phyloP scores from a whole-genome alignment of 208 protist species.

The Polymyxa betae region DNA sequence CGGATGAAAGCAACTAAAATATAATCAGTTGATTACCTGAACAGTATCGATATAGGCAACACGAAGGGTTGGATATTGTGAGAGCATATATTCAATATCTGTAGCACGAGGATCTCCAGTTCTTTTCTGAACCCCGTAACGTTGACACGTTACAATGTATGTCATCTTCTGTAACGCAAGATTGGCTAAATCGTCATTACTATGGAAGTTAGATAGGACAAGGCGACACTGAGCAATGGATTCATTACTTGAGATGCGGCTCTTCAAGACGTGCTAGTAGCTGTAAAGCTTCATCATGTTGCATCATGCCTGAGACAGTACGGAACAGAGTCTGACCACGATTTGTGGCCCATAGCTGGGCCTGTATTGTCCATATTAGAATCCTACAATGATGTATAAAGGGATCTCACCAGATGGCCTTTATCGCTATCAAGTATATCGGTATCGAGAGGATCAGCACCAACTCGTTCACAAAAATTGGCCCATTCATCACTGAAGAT shows the following conservation, averaged over 20 bases:
- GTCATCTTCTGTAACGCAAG: constrained; percentile 61
- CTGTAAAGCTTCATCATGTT: constrained; percentile 60
- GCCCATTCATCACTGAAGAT: constrained; percentile 61
- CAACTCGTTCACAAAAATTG: constrained; percentile 63
- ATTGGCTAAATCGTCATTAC: not conserved
- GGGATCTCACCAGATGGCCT: constrained; percentile 37
- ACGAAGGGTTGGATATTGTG: constrained; percentile 61
- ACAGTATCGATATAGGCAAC: constrained; percentile 66
- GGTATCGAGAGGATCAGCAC: constrained; percentile 36
- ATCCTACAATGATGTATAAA: not conserved
- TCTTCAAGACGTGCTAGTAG: constrained; percentile 54
- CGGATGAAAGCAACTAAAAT: no score
- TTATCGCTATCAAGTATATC: constrained; percentile 51
- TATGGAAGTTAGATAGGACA: not conserved
- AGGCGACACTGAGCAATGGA: not conserved
- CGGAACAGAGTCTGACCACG: constrained; percentile 64
- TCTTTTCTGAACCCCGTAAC: constrained; percentile 61
- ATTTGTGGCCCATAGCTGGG: constrained; percentile 61
- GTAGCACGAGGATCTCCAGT: constrained; percentile 59
- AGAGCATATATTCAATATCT: constrained; percentile 63
- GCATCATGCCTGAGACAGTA: constrained; percentile 66
- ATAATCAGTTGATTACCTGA: no score
- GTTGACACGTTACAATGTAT: constrained; percentile 65
- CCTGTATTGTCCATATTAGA: constrained; percentile 26
- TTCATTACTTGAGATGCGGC: not conserved